Base-by-base conservation (phyloP, 108 stramenopile species). In the Craspedostauros australis region DNA sequence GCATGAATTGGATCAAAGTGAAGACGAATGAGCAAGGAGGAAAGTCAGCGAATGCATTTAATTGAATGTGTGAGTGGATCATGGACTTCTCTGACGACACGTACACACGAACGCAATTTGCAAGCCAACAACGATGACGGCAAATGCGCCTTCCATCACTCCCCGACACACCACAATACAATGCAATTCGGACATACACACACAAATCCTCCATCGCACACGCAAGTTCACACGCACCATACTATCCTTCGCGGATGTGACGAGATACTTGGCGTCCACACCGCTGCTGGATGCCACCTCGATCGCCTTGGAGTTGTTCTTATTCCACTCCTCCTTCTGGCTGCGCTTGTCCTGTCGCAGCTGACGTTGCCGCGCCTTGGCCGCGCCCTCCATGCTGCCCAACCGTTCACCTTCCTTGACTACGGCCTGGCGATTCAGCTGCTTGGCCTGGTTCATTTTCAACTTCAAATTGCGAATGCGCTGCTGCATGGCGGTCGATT, bases 391-490 rank as follows among this genome's bases (percentile, higher is more conserved):
- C 6, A 70, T 75, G 24, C 77, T 77, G 4, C 82, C 82, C 50
- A 88, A 49, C 20, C 87, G 67, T 48, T 82, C 75, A 32, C 86
- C 91, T 49, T 93, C 91, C 15, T 55, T 58, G 39, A 78, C 46
- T 26, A 88, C 84, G 57, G 85, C 88, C 19, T 76, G 71, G 50
- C 75, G 72, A 67, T 94, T 94, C 21, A 94, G 66, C 47, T 73
- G 73, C 2, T 88, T 81, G 5, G 88, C 88, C 62, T 94, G 88
- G 57, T 94, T 94, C 63, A 90, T 90, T 64, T 88, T 90, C 41
- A 75, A 54, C 49, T 86, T 80, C 21, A 94, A 69, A 37, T 72
- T 70, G 9, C 79, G 75, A 29, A 93, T 69, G 0, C 91, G 79
- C 52, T 63, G 66, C 51, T 75, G 66, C 39, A 90, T 43, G n/a